A percentile compares a stretch with the other conserved stretches of the same genome.
Conservation (phyloP, 306 rosid genomes). For the Glycine tomentella region DNA sequence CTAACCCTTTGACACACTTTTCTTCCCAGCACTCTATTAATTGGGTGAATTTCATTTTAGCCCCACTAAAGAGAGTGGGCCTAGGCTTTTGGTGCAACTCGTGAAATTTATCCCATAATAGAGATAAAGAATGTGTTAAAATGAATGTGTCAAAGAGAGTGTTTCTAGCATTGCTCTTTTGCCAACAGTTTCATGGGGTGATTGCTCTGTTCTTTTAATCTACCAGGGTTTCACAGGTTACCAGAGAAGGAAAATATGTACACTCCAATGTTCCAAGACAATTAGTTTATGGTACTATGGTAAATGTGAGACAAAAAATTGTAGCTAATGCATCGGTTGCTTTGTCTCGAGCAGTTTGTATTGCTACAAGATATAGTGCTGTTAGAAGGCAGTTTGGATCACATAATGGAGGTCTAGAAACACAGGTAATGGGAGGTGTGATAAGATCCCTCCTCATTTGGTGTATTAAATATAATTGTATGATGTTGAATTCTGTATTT, state of each 20-base stretch:
- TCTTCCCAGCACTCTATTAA: neutral
- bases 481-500: conserved; percentile 8
- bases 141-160: neutral
- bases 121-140: conserved; percentile 2
- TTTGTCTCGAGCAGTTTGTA: conserved; percentile 94
- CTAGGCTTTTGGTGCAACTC: neutral
- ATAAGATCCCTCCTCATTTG: conserved; percentile 26
- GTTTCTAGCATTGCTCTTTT: conserved; percentile 7
- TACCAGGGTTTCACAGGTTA: conserved; percentile 87
- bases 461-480: neutral
- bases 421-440: conserved; percentile 65
- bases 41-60: neutral
- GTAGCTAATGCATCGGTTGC: conserved; percentile 90
- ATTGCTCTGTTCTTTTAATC: conserved; percentile 43
- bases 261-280: conserved; percentile 90
- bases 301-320: conserved; percentile 81
- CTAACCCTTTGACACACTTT: neutral
- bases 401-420: conserved; percentile 72
- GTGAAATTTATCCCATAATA: neutral
- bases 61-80: conserved; percentile 1
- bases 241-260: conserved; percentile 88
- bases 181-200: conserved; percentile 11
- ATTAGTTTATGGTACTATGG: conserved; percentile 95
- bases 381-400: conserved; percentile 97
- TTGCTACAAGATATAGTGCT: conserved; percentile 97